Base-by-base conservation (phyloP, 2,329 filamentous ascomycete genomes). In the Lizonia empirigonia region DNA sequence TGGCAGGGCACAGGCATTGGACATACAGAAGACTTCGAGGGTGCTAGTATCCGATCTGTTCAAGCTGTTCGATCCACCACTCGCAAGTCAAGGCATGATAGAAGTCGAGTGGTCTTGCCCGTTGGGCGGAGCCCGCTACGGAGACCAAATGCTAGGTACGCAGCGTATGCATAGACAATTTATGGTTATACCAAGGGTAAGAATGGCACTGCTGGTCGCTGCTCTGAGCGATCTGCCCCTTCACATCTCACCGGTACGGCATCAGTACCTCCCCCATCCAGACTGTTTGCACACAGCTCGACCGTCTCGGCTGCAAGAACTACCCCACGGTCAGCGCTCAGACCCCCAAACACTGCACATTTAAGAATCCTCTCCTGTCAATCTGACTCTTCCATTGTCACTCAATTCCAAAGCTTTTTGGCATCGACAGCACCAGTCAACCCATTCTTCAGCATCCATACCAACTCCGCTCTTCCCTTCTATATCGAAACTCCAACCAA, bases 381-480 rank as follows among this genome's bases (percentile, higher is more conserved):
- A n/a, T 41, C 37, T 18, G 9, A 38, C 24, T 36, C 41, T 42
- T 10, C 10, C 36, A 32, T 46, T 37, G 45, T 36, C 37, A 41
- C 30, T 29, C 24, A 20, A 36, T 23, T 33, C 35, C 1, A 30
- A 18, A 40, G 20, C 42, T 37, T 52, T 41, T 38, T 46, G 37
- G 20, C 41, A 33, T 46, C 41, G 15, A 36, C 20, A 44, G 22
- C 34, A 46, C 12, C 32, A 36, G 32, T 15, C 49, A 51, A 38
- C 7, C 49, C 49, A 47, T 42, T 52, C 26, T 52, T 46, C 42
- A 33, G 12, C 18, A 52, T 42, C 37, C 9, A 42, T 47, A 42
- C 16, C 37, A 23, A 36, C 6, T 12, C 37, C 22, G 30, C 13
- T 33, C 22, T 36, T 39, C 35, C 35, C 27, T 30, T 44, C 26